Percentiles rank a stretch among this genome's conserved stretches.
phyloP scores from a whole-genome alignment of 139 green algal species.

The Ettlia oleoabundans region DNA sequence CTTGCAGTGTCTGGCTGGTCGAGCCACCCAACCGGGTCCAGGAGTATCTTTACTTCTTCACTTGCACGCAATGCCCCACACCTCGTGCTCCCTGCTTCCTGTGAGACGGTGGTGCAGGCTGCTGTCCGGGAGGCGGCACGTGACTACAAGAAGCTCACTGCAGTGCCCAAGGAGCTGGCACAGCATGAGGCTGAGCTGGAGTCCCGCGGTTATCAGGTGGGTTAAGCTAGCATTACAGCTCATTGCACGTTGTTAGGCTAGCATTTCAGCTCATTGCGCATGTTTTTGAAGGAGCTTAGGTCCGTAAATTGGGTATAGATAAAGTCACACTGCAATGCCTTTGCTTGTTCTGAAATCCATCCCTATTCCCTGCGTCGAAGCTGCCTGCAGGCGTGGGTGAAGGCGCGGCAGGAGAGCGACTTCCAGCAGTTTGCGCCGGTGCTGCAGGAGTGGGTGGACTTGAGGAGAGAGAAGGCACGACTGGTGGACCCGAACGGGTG shows the following conservation, averaged over 20 bases:
- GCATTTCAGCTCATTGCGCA: too few relatives aligned
- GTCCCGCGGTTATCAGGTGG: constrained; percentile 72
- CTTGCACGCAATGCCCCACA: too few relatives aligned
- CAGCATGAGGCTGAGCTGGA: constrained; percentile 75
- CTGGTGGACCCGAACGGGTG: constrained; percentile 53
- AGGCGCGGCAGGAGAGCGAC: constrained; percentile 73
- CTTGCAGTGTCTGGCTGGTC: too few relatives aligned
- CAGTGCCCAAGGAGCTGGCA: constrained; percentile 77
- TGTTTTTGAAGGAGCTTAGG: too few relatives aligned
- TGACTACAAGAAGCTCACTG: constrained; percentile 53
- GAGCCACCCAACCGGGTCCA: too few relatives aligned
- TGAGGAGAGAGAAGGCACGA: constrained; percentile 59
- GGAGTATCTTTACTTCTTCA: too few relatives aligned
- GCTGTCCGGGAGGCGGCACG: constrained; percentile 56
- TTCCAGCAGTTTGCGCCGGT: constrained; percentile 84
- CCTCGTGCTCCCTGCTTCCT: neutral
- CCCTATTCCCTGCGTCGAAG: neutral
- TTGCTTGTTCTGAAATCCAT: neutral
- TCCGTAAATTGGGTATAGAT: too few relatives aligned
- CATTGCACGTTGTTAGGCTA: too few relatives aligned
- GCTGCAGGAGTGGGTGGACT: constrained; percentile 83
- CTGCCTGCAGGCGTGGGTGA: constrained; percentile 73
- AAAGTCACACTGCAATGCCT: neutral
- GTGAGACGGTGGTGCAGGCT: constrained; percentile 1
- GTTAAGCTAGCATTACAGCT: too few relatives aligned